These are phyloP conservation scores for Mortierella sp. DNA, from an alignment of 371 early-diverging fungal genomes.

Conservation along the genomic window DNA sequence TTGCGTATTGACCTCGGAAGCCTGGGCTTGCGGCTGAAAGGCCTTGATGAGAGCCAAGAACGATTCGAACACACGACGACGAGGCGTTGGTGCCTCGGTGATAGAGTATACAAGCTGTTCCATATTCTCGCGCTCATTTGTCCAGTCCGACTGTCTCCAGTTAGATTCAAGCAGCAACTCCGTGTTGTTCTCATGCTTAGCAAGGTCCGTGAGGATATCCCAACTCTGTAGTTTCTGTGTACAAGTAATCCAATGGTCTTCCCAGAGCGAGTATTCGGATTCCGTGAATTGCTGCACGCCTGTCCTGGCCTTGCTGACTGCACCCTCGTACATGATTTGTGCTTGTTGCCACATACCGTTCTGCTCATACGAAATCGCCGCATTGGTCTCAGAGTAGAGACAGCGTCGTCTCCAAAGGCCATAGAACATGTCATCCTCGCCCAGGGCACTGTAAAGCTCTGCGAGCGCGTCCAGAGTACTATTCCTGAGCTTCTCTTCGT, in stretches of 20 bases:
- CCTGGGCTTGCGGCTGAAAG: conserved; percentile 71
- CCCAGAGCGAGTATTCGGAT: conserved; percentile 97
- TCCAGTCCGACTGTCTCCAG: conserved; percentile 95
- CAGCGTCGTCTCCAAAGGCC: conserved; percentile 95
- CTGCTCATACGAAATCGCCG: conserved; percentile 97
- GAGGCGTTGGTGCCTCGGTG: conserved; percentile 69
- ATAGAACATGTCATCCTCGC: conserved; percentile 91
- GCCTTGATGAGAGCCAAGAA: conserved; percentile 80
- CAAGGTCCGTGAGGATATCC: conserved; percentile 96
- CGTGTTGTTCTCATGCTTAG: conserved; percentile 87
- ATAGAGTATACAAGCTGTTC: conserved; percentile 70
- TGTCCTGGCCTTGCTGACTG: conserved; percentile 92
- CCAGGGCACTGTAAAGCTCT: conserved; percentile 81
- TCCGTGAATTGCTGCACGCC: conserved; percentile 94
- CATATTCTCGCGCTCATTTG: conserved; percentile 77
- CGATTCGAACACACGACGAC: conserved; percentile 88
- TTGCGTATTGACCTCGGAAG: conserved; percentile 50
- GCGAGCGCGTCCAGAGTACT: conserved; percentile 90
- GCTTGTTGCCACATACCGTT: conserved; percentile 94
- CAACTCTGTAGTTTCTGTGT: conserved; percentile 97
- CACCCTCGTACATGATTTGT: conserved; percentile 92
- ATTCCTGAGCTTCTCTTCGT: conserved; percentile 90
- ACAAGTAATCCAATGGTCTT: conserved; percentile 95
- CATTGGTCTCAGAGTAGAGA: conserved; percentile 93
- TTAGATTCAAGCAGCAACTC: conserved; percentile 89